Base-by-base conservation (phyloP, 306 rosid genomes). In the Parietaria judaica region DNA sequence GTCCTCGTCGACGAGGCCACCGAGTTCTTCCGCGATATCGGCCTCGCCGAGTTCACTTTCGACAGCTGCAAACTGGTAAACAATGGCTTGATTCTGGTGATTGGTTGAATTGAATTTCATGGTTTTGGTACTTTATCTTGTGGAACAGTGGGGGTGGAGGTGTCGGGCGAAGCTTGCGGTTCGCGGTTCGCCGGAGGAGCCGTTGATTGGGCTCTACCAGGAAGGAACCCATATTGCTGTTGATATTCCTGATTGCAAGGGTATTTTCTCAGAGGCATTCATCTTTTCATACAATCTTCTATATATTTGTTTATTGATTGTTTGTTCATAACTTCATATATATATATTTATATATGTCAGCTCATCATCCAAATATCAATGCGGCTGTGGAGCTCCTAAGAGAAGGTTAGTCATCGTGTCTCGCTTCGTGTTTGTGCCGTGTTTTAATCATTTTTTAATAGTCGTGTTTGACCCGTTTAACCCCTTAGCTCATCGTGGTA, bases 361-460 rank as follows among this genome's bases (percentile, higher is more conserved):
- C 98, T 73, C 95, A 92, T 79, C 98, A 88, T 84, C 98, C 98
- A 15, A 88, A 82, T 60, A 88, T 91, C 58, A 91, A 91, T 78
- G 86, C 96, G 34, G 81, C 92, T 0, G 95, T 85, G 66, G 88
- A 83, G 79, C 76, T 91, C 36, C 85, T 91, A 66, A 80, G 67
- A 71, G 77, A 48, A 74, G 98, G 98, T 91, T 63, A 3, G 34
- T 54, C 39, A 49, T 52, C 37, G 8, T 35, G 7, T 9, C 49
- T 46, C 12, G 12, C n/a, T 23, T 68, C 13, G 55, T 15, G 7
- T 3, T 63, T 15, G 3, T 7, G 11, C 1, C 43, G 16, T 8
- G 14, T 44, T 7, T 44, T 48, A 10, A 59, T 7, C 7, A 31
- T 50, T 35, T 11, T 65, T 7, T n/a, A n/a, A n/a, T n/a, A n/a